These are phyloP conservation scores for Chaetomiaceae sp. DNA, from an alignment of 2,329 filamentous ascomycete genomes.

Conservation along the genomic window DNA sequence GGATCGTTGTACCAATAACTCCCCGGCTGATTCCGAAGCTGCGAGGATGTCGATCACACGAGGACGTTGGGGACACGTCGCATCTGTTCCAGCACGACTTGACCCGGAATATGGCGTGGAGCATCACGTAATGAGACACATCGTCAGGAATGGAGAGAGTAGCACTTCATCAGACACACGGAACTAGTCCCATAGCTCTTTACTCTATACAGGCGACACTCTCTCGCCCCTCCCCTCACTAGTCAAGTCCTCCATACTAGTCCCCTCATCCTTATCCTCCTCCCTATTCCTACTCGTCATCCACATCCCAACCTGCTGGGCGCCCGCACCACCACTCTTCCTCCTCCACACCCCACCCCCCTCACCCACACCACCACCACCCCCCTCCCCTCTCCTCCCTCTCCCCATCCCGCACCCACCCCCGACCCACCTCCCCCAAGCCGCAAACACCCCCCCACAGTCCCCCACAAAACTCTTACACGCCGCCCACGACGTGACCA, in stretches of 20 bases:
- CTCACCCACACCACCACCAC: not conserved
- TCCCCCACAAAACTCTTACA: constrained; percentile 43
- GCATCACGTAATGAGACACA: no score
- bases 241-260: constrained; percentile 47
- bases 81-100: no score
- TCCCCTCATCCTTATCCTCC: constrained; percentile 37
- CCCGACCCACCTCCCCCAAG: not conserved
- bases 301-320: constrained; percentile 17
- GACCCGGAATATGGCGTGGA: no score
- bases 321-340: no score
- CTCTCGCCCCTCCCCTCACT: constrained; percentile 31
- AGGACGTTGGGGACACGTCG: no score
- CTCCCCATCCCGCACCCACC: not conserved
- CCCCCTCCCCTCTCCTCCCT: constrained; percentile 1
- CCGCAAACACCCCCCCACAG: not conserved
- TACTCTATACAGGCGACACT: constrained; percentile 5
- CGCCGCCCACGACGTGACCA: constrained; percentile 60
- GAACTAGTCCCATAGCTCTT: no score
- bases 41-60: no score
- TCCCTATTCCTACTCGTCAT: constrained; percentile 29
- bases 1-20: no score
- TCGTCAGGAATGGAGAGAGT: no score
- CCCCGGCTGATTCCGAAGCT: no score
- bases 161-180: no score
- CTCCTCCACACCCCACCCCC: not conserved